phyloP scores from a whole-genome alignment of 2,329 filamentous ascomycete species.

The Ophiostoma quercus region DNA sequence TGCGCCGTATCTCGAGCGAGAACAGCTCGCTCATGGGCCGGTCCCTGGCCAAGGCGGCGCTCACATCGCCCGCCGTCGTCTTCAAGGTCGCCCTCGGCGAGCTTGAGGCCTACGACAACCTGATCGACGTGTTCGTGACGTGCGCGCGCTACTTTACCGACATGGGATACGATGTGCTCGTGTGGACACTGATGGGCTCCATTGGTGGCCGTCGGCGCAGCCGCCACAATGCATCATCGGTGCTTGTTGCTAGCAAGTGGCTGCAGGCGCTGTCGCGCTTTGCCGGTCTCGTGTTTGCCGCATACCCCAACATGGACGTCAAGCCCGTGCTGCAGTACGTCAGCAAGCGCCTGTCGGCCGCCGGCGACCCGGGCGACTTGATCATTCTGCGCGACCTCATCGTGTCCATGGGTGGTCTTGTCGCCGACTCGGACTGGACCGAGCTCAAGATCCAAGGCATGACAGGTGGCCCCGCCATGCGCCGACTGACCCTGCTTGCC shows the following conservation, averaged over 20 bases:
- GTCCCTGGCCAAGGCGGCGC: slow-evolving; percentile 84
- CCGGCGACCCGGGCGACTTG: slow-evolving; percentile 81
- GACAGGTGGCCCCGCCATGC: slow-evolving; percentile 75
- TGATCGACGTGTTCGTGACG: slow-evolving; percentile 91
- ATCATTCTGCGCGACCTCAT: slow-evolving; percentile 89
- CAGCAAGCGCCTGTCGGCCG: slow-evolving; percentile 66
- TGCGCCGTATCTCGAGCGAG: slow-evolving; percentile 84
- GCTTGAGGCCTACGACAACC: slow-evolving; percentile 88
- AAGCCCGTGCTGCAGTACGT: slow-evolving; percentile 86
- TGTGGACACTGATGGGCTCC: slow-evolving; percentile 83
- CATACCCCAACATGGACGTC: slow-evolving; percentile 77
- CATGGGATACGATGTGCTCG: slow-evolving; percentile 85
- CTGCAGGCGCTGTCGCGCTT: slow-evolving; percentile 85
- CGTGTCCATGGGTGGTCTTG: slow-evolving; percentile 87
- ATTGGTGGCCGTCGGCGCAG: slow-evolving; percentile 57
- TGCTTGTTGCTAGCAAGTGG: slow-evolving; percentile 81
- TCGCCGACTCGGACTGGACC: slow-evolving; percentile 79
- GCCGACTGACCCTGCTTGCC: slow-evolving; percentile 72
- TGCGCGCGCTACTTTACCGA: slow-evolving; percentile 92
- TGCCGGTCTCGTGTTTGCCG: slow-evolving; percentile 80
- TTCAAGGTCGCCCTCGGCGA: slow-evolving; percentile 85
- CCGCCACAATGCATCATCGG: slow-evolving; percentile 57
- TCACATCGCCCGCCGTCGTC: slow-evolving; percentile 83
- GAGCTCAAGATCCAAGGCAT: slow-evolving; percentile 83
- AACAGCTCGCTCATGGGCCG: slow-evolving; percentile 84